phyloP scores from a whole-genome alignment of 768 basidiomycete genomes.

The Sarcodon aspratus region DNA sequence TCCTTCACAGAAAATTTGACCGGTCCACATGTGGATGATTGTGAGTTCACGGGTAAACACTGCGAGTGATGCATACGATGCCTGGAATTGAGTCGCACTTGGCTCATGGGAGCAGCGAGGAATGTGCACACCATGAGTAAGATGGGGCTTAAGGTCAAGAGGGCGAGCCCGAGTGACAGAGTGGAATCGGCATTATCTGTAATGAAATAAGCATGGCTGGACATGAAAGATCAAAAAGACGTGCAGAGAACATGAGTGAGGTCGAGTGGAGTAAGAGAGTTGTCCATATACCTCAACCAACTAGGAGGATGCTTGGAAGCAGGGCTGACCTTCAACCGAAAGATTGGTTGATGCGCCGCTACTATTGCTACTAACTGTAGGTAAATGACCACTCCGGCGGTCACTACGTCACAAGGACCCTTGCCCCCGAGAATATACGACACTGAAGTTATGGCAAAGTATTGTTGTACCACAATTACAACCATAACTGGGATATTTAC shows the following conservation, averaged over 20 bases:
- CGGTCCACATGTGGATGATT: conserved; percentile 78
- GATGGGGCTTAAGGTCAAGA: conserved; percentile 22
- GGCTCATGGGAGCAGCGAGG: background rate
- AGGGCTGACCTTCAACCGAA: no score
- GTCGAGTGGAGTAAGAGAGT: conserved; percentile 9
- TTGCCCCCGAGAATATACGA: no score
- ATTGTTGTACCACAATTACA: no score
- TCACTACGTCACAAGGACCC: no score
- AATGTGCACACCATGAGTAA: conserved; percentile 16
- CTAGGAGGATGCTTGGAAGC: no score
- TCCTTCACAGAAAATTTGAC: conserved; percentile 62
- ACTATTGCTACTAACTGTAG: no score
- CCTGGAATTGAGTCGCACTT: conserved; percentile 25
- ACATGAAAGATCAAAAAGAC: conserved; percentile 1
- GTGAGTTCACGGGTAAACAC: conserved; percentile 69
- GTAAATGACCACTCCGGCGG: no score
- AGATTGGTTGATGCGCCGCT: no score
- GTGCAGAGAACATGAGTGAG: conserved; percentile 18
- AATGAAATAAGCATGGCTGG: background rate
- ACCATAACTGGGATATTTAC: no score
- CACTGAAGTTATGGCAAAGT: no score
- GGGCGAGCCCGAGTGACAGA: conserved; percentile 15
- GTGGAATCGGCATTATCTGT: conserved; percentile 19
- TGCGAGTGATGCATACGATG: conserved; percentile 67
- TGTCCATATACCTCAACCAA: background rate